These are phyloP conservation scores for Rossbeevera mucosa DNA, from an alignment of 768 basidiomycete species.

Conservation along the genomic window DNA sequence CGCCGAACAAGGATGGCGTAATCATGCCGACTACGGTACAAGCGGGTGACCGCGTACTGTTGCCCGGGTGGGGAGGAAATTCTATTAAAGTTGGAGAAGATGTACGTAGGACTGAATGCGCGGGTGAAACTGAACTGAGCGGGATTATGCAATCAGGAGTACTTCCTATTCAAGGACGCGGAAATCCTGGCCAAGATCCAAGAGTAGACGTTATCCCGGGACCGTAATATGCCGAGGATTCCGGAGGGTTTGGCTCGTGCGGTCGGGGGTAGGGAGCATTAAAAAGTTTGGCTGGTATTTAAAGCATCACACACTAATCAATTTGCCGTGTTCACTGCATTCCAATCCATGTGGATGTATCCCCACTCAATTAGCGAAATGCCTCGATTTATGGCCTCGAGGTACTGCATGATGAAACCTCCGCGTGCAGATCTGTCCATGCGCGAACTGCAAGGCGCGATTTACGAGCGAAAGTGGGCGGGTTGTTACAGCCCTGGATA, in stretches of 20 bases:
- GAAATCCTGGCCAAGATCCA: slow-evolving; percentile 96
- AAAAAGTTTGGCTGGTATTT: slow-evolving; percentile 1
- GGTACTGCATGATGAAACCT: not conserved
- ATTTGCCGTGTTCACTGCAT: slow-evolving; percentile 20
- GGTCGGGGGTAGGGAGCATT: not conserved
- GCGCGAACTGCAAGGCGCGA: slow-evolving; percentile 11
- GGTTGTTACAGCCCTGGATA: slow-evolving; percentile 2
- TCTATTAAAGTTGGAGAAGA: slow-evolving; percentile 96
- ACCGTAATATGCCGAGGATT: not conserved
- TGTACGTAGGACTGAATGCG: slow-evolving; percentile 44
- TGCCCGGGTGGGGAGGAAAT: slow-evolving; percentile 96
- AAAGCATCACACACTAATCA: slow-evolving; percentile 16
- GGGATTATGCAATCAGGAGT: slow-evolving; percentile 57
- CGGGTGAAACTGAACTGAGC: slow-evolving; percentile 5
- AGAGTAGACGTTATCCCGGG: slow-evolving; percentile 52
- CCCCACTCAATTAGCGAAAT: slow-evolving; percentile 25
- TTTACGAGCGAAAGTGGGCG: not conserved
- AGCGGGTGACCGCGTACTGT: slow-evolving; percentile 86
- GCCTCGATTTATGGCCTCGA: not conserved
- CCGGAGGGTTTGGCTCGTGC: not conserved
- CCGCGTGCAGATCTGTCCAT: not conserved
- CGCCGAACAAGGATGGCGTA: slow-evolving; percentile 80
- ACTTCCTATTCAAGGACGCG: slow-evolving; percentile 87
- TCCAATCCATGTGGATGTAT: slow-evolving; percentile 25
- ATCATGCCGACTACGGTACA: slow-evolving; percentile 73